Base-by-base conservation (phyloP, 805 yeast genomes). In the Kodamaea jinghongensis region DNA sequence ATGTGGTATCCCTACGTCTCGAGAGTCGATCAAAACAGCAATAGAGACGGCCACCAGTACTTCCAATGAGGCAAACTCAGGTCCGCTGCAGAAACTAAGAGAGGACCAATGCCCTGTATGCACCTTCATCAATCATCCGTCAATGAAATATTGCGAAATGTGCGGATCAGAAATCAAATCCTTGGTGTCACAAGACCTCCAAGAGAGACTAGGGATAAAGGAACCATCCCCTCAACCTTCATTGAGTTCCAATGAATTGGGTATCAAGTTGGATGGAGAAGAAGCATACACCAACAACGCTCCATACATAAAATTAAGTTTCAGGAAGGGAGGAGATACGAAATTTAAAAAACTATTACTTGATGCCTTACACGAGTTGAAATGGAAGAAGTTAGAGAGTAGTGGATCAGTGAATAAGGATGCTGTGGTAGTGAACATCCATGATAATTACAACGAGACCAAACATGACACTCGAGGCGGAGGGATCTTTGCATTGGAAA, bases 71-170 rank as follows among this genome's bases (percentile, higher is more conserved):
- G 25, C 6, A 6, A 7, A 11, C 8, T 14, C 17, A 17, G 13
- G n/a, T n/a, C n/a, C n/a, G n/a, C n/a, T n/a, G n/a, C n/a, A n/a
- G n/a, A n/a, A n/a, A n/a, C n/a, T n/a, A n/a, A n/a, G 64, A 25
- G 65, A 63, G 2, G 68, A 67, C 26, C 70, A 65, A 44, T 77
- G 83, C 44, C 71, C 74, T 0, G 62, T 58, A 35, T 86, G 95
- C 50, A 86, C 98, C 0, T 91, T 89, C 52, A 63, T 78, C 9
- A 93, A 91, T 56, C 96, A 90, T 58, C 85, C 89, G 0, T 78
- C 86, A 2, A 67, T 91, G 70, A 61, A 70, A 27, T 71, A 70
- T 46, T 91, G 99, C 60, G 99, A 91, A 59, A 74, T 93, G 55
- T 91, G 98, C 63, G 96, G 96, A 0, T 68, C 82, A 0, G 67